phyloP scores from a whole-genome alignment of 495 filamentous ascomycete species.

The Penicillium turbatum region DNA sequence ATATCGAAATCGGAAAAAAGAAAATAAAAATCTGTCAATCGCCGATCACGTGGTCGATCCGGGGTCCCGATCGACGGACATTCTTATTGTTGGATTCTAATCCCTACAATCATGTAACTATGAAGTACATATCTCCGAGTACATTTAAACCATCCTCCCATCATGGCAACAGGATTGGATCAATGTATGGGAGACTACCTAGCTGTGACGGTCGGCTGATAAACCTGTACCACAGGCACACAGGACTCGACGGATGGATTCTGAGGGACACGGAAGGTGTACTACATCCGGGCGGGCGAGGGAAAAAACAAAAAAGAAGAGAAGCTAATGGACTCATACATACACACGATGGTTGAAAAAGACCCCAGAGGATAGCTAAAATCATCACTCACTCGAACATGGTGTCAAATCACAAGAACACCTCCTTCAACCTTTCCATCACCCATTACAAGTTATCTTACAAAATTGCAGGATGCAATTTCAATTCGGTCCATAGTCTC shows the following conservation, averaged over 20 bases:
- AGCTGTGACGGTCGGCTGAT: slow-evolving; percentile 6
- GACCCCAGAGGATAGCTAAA: not conserved
- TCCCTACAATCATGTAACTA: no score
- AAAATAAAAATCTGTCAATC: not conserved
- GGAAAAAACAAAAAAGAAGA: not conserved
- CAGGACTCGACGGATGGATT: slow-evolving; percentile 8
- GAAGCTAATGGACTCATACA: not conserved
- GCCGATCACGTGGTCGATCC: not conserved
- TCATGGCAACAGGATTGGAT: not conserved
- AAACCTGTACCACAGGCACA: slow-evolving; percentile 7
- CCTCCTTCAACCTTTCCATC: not conserved
- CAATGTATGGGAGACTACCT: not conserved
- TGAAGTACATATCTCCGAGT: not conserved
- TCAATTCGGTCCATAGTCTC: slow-evolving; percentile 2
- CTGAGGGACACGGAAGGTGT: not conserved
- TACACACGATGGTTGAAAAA: not conserved
- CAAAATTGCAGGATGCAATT: slow-evolving; percentile 3
- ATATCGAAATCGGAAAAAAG: no score
- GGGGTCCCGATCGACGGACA: not conserved
- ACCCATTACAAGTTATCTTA: slow-evolving; percentile 4
- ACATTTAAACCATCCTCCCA: not conserved
- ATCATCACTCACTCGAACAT: not conserved
- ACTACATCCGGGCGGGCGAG: not conserved
- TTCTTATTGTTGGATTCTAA: not conserved
- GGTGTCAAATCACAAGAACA: not conserved